phyloP scores from a whole-genome alignment of 2,329 filamentous ascomycete species.

The Trichoderma citrinoviride region DNA sequence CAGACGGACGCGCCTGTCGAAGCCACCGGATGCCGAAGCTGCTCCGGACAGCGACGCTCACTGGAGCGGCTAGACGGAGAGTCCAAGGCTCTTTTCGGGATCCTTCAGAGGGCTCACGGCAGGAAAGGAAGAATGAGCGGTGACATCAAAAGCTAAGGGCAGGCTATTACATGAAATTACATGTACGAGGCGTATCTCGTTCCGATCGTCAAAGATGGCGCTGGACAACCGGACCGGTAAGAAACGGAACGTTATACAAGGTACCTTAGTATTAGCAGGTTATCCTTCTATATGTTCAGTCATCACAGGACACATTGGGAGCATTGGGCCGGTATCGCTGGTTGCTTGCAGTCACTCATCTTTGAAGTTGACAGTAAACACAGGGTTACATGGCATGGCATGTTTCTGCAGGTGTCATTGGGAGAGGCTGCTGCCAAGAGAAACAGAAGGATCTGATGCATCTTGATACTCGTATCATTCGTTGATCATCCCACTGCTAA shows the following conservation, averaged over 20 bases:
- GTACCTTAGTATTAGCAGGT: too few relatives aligned
- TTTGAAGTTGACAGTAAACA: too few relatives aligned
- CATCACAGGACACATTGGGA: neutral
- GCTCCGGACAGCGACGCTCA: constrained; percentile 12
- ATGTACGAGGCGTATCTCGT: neutral
- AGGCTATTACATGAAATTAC: neutral
- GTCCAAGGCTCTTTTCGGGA: constrained; percentile 2
- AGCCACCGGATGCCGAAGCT: constrained; percentile 18
- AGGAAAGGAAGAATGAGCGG: neutral
- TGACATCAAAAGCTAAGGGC: neutral
- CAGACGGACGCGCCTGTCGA: neutral
- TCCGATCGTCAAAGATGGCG: neutral
- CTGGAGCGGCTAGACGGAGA: constrained; percentile 9
- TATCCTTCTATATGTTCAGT: too few relatives aligned
- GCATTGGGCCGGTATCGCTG: constrained; percentile 10
- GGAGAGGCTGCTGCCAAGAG: neutral
- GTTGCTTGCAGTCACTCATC: neutral
- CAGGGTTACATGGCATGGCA: too few relatives aligned
- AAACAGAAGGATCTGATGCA: neutral
- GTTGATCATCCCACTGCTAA: too few relatives aligned
- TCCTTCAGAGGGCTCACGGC: constrained; percentile 2
- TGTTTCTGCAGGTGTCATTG: neutral
- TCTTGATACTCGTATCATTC: neutral
- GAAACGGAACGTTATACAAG: too few relatives aligned
- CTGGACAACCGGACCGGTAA: neutral